phyloP scores from a whole-genome alignment of 805 yeast genomes.

The Candida cerambycidarum region DNA sequence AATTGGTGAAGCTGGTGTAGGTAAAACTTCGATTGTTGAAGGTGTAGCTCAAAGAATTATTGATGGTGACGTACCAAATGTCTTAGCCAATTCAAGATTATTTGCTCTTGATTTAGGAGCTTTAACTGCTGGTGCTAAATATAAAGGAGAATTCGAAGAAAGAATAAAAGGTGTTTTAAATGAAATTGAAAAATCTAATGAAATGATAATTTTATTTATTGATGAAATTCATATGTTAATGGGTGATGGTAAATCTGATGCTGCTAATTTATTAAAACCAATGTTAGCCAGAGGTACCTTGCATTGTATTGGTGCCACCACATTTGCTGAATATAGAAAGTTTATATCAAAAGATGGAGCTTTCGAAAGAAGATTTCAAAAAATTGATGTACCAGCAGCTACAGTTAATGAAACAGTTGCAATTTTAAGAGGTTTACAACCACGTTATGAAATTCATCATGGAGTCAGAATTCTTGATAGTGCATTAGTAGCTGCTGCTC shows the following conservation, averaged over 20 bases:
- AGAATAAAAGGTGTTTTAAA: slow-evolving; percentile 94
- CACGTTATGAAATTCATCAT: slow-evolving; percentile 93
- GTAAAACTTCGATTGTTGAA: slow-evolving; percentile 96
- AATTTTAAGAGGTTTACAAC: slow-evolving; percentile 92
- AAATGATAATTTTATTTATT: slow-evolving; percentile 84
- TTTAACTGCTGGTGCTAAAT: slow-evolving; percentile 96
- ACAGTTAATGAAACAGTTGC: slow-evolving; percentile 92
- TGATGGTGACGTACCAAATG: slow-evolving; percentile 92
- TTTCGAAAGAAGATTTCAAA: slow-evolving; percentile 97
- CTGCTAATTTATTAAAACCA: slow-evolving; percentile 94
- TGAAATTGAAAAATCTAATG: slow-evolving; percentile 86
- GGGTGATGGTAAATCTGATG: slow-evolving; percentile 99
- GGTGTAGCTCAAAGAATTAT: slow-evolving; percentile 98
- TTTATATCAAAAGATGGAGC: slow-evolving; percentile 97
- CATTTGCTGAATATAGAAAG: slow-evolving; percentile 90
- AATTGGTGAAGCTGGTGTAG: slow-evolving; percentile 99
- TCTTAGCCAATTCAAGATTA: slow-evolving; percentile 75
- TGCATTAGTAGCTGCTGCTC: slow-evolving; percentile 93
- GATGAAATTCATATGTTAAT: slow-evolving; percentile 99
- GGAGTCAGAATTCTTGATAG: slow-evolving; percentile 95
- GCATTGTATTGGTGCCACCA: slow-evolving; percentile 98
- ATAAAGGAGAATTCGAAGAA: slow-evolving; percentile 98
- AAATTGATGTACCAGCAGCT: slow-evolving; percentile 94
- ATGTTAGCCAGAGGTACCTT: slow-evolving; percentile 94
- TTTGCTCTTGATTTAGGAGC: slow-evolving; percentile 94